Evolutionary conservation across 1,139 yeast species (phyloP), one percentile per base, ranked within the genome.

Genomic region (Hyphopichia burtonii): DNA sequence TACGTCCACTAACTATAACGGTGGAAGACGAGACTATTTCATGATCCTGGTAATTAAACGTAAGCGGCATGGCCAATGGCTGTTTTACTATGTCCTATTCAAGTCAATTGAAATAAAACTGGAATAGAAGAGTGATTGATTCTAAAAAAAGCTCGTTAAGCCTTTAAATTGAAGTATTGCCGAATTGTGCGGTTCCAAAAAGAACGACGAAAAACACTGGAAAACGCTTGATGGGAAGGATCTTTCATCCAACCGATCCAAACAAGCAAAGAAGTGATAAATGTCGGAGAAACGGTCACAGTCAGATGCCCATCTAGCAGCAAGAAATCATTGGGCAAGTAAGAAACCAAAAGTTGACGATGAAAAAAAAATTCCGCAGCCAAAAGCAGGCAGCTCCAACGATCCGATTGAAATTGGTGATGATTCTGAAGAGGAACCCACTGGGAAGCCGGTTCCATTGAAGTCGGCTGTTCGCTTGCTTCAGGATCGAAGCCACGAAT

Each of bases 11-110:
- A 2, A 73, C 60, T 6, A 73, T 62, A 2, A 71, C 68, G 1
- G 72, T 57, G 2, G 78, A 74, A 1, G 76, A 68, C 7, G 74
- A 63, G 1, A 71, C 75, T 23, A 68, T 67, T 44, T 73, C 78
- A 27, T 57, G 58, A 43, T 65, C 50, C 22, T 45, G 47, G 48
- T 61, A 72, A 47, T 69, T 70, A 52, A 71, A 67, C n/a, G 50
- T 46, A 16, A 71, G 55, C 40, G 63, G 49, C 67, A 64, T 59
- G 16, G 35, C 30, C 14, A 27, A 10, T 5, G 23, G 23, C 8
- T 20, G 23, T 20, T 20, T 20, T 20, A 20, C 8, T 6, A 8
- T 6, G 8, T 20, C 12, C 14, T 10, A 27, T 6, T 27, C 12
- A 11, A n/a, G 6, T 27, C 30, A 27, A 10, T n/a, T 27, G 12